A percentile compares a stretch with the other conserved stretches of the same genome.
phyloP scores from a whole-genome alignment of 352 stramenopile genomes.

The Globisporangium spiculum region DNA sequence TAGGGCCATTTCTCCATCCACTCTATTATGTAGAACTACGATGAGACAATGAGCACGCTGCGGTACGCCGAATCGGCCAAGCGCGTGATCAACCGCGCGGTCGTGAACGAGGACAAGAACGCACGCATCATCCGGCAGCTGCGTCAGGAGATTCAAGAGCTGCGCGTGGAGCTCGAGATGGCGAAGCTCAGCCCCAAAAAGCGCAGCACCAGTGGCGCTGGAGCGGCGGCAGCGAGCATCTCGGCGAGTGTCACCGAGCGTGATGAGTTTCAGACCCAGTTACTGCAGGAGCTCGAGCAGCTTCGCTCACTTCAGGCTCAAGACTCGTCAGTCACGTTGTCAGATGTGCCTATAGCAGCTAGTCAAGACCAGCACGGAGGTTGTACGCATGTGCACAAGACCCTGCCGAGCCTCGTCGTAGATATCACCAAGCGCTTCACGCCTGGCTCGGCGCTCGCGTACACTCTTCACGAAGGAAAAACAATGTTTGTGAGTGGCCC shows the following conservation, averaged over 20 bases:
- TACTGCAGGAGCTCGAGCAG: slow-evolving; percentile 49
- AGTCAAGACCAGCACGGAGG: background rate
- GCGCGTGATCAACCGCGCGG: slow-evolving; percentile 76
- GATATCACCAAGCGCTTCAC: slow-evolving; percentile 35
- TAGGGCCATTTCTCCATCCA: background rate
- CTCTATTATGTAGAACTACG: slow-evolving; percentile 56
- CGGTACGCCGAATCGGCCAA: slow-evolving; percentile 84
- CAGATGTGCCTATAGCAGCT: background rate
- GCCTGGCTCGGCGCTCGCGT: slow-evolving; percentile 33
- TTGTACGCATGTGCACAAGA: slow-evolving; percentile 25
- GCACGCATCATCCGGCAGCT: slow-evolving; percentile 73
- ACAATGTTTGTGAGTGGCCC: slow-evolving; percentile 42
- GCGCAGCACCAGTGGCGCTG: slow-evolving; percentile 23
- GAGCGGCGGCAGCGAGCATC: slow-evolving; percentile 30
- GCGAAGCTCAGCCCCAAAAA: slow-evolving; percentile 27
- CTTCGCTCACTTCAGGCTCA: slow-evolving; percentile 33
- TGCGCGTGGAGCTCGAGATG: slow-evolving; percentile 38
- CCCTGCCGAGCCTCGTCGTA: slow-evolving; percentile 45
- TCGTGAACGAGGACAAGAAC: slow-evolving; percentile 85
- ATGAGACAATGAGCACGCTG: slow-evolving; percentile 84
- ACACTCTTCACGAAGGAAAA: slow-evolving; percentile 37
- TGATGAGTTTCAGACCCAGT: slow-evolving; percentile 43
- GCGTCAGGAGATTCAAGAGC: slow-evolving; percentile 64
- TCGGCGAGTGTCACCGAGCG: slow-evolving; percentile 30
- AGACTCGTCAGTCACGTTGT: background rate